phyloP scores from a whole-genome alignment of 306 rosid species.

The Arachis stenosperma region DNA sequence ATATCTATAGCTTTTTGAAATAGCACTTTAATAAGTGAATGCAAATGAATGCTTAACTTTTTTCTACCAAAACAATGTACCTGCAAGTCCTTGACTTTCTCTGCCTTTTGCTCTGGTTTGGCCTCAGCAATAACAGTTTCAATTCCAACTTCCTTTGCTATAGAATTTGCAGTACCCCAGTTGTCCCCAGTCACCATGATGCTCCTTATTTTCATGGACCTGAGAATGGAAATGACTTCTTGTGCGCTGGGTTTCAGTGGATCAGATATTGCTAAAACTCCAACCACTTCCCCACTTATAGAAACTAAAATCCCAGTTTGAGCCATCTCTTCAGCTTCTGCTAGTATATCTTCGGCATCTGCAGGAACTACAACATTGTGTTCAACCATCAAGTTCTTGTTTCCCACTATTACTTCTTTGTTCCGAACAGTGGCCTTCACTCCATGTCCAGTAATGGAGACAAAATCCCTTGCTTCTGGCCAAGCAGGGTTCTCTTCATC shows the following conservation, averaged over 20 bases:
- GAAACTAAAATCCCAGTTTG: slow-evolving; percentile 70
- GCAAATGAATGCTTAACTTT: too few relatives aligned
- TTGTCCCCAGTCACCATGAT: slow-evolving; percentile 82
- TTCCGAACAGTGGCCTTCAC: slow-evolving; percentile 64
- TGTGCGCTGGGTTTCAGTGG: slow-evolving; percentile 67
- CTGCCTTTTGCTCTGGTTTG: slow-evolving; percentile 66
- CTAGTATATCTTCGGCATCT: slow-evolving; percentile 61
- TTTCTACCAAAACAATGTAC: slow-evolving; percentile 25
- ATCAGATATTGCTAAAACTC: slow-evolving; percentile 71
- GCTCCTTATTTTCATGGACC: slow-evolving; percentile 65
- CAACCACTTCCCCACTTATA: slow-evolving; percentile 51
- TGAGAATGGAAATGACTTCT: slow-evolving; percentile 74
- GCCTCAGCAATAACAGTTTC: slow-evolving; percentile 71
- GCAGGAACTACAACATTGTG: slow-evolving; percentile 49
- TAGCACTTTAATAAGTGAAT: too few relatives aligned
- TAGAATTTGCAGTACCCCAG: slow-evolving; percentile 84
- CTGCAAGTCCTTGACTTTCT: slow-evolving; percentile 71
- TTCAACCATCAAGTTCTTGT: slow-evolving; percentile 62
- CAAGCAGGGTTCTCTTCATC: slow-evolving; percentile 56
- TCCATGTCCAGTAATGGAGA: slow-evolving; percentile 76
- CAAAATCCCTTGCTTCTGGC: slow-evolving; percentile 66
- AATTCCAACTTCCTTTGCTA: slow-evolving; percentile 70
- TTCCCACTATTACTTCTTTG: slow-evolving; percentile 67
- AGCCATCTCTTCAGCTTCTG: slow-evolving; percentile 64
- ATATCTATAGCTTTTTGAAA: too few relatives aligned